Conservation (phyloP, 2,329 filamentous ascomycete species). For the Fusarium protoensiforme region DNA sequence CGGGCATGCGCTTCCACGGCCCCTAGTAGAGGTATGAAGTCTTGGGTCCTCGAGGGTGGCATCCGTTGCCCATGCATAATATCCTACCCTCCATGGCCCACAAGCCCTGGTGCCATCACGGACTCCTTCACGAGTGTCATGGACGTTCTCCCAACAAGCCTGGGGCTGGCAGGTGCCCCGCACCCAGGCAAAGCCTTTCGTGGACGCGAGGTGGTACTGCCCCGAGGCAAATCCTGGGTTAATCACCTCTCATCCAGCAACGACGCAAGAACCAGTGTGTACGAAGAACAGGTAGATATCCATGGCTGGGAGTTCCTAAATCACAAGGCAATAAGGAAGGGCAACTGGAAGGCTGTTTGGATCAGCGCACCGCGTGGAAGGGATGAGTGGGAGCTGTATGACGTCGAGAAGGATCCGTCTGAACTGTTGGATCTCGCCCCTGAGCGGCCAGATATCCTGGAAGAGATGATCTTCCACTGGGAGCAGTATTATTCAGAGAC, state of each 20-base stretch:
- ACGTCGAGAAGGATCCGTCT: slow-evolving; percentile 8
- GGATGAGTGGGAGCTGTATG: slow-evolving; percentile 21
- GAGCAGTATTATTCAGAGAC: slow-evolving; percentile 6
- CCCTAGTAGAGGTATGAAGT: slow-evolving; percentile 56
- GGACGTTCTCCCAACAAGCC: slow-evolving; percentile 59
- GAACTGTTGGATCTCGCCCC: slow-evolving; percentile 10
- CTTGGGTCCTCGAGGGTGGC: slow-evolving; percentile 9
- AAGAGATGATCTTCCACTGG: slow-evolving; percentile 13
- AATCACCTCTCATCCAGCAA: slow-evolving; percentile 25
- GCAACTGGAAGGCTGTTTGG: slow-evolving; percentile 67
- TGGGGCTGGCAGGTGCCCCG: slow-evolving; percentile 56
- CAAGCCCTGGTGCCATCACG: slow-evolving; percentile 46
- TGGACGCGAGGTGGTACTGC: slow-evolving; percentile 58
- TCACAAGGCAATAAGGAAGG: slow-evolving; percentile 61
- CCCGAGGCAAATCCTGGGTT: slow-evolving; percentile 54
- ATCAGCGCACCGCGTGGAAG: slow-evolving; percentile 48
- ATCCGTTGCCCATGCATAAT: slow-evolving; percentile 13
- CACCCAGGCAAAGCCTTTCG: slow-evolving; percentile 50
- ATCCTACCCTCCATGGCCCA: slow-evolving; percentile 44
- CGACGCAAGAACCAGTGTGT: slow-evolving; percentile 50
- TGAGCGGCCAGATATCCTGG: neutral
- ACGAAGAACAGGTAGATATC: slow-evolving; percentile 59
- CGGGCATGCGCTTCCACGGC: slow-evolving; percentile 59
- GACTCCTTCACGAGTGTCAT: slow-evolving; percentile 53
- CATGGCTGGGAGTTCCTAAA: slow-evolving; percentile 67